Evolutionary conservation across 2,329 filamentous ascomycete genomes (phyloP).

Genomic region (Stemphylium lycopersici): DNA sequence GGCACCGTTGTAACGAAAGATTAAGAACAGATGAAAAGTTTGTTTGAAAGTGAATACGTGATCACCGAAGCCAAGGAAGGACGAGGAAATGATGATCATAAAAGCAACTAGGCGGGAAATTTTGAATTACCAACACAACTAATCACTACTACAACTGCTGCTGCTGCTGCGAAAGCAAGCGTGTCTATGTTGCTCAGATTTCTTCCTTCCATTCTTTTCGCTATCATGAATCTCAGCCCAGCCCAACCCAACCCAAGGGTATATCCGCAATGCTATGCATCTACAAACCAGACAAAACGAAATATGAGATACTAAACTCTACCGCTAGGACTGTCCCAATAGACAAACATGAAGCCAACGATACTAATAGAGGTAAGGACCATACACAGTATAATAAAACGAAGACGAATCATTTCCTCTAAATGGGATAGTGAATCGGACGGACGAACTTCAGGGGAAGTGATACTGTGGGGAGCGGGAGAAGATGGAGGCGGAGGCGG

Average conservation of each 20-base stretch:
- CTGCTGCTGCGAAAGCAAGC: too few relatives aligned
- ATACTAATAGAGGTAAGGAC: conserved; percentile 2
- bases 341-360: conserved; percentile 6
- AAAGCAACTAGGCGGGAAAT: neutral
- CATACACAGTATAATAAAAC: neutral
- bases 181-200: neutral
- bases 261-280: conserved; percentile 22
- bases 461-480: neutral
- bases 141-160: neutral
- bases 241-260: conserved; percentile 10
- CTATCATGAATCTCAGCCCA: conserved; percentile 1
- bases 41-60: too few relatives aligned
- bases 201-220: neutral
- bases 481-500: neutral
- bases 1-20: too few relatives aligned
- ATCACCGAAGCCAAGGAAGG: too few relatives aligned
- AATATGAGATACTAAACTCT: neutral
- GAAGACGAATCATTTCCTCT: neutral
- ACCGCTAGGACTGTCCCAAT: conserved; percentile 3
- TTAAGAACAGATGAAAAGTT: too few relatives aligned
- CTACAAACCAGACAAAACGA: conserved; percentile 1
- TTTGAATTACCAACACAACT: conserved; percentile 5
- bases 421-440: neutral
- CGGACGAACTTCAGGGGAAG: neutral
- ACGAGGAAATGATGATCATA: too few relatives aligned